Conservation (phyloP, 257 asterid species). For the Asclepias syriaca region DNA sequence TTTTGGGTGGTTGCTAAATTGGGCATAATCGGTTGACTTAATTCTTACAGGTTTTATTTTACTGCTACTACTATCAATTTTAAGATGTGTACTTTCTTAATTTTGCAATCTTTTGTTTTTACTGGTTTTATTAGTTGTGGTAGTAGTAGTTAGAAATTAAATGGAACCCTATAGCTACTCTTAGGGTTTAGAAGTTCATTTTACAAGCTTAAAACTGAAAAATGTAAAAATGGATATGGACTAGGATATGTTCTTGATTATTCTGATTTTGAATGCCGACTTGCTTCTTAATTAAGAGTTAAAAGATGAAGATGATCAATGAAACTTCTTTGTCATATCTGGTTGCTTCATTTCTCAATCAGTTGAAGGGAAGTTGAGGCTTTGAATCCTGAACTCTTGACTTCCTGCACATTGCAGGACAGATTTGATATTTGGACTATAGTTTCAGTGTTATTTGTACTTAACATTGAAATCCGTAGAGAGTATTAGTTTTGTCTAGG, state of each 20-base stretch:
- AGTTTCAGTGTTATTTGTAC: not conserved
- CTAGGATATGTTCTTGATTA: not conserved
- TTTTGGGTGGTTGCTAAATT: not conserved
- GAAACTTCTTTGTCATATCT: not conserved
- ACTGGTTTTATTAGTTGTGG: constrained; percentile 2
- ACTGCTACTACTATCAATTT: not conserved
- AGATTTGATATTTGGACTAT: not conserved
- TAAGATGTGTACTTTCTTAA: not conserved
- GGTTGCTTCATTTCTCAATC: not conserved
- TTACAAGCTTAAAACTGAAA: not conserved
- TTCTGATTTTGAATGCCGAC: not conserved
- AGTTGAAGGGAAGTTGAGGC: not conserved
- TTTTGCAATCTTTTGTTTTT: not conserved
- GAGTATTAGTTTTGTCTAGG: not conserved
- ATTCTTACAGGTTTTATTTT: not conserved
- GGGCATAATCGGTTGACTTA: not conserved
- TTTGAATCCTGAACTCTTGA: not conserved
- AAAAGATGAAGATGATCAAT: not conserved
- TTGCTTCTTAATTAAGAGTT: not conserved
- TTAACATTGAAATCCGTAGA: not conserved
- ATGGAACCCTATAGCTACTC: not conserved
- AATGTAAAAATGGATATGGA: not conserved
- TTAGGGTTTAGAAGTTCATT: not conserved
- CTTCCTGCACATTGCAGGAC: not conserved
- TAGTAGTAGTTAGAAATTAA: not conserved